phyloP scores from a whole-genome alignment of 306 rosid genomes.

The Begonia fuchsioides region DNA sequence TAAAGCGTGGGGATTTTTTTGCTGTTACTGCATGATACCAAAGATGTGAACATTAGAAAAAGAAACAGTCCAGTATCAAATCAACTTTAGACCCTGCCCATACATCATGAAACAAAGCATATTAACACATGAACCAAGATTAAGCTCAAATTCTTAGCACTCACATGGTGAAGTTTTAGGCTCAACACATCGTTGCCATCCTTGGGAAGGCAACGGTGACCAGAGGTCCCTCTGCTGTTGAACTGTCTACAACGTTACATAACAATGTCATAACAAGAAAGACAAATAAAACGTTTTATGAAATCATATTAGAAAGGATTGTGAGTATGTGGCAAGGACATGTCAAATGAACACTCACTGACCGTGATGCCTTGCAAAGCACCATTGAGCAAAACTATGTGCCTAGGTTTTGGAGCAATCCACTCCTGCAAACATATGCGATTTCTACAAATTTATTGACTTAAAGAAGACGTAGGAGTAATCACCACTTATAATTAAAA shows the following conservation, averaged over 20 bases:
- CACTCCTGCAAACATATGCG: constrained; percentile 35
- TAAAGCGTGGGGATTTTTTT: constrained; percentile 48
- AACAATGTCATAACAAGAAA: constrained; percentile 1
- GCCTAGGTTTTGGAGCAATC: constrained; percentile 62
- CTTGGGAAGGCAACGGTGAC: constrained; percentile 64
- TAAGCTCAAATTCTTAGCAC: constrained; percentile 8
- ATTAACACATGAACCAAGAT: neutral
- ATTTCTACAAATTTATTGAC: neutral
- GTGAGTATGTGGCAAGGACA: neutral
- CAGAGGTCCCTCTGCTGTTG: constrained; percentile 43
- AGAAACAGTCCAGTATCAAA: no score
- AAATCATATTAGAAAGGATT: neutral
- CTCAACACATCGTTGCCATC: constrained; percentile 51
- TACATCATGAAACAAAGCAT: neutral
- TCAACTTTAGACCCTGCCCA: no score
- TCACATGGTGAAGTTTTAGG: constrained; percentile 44
- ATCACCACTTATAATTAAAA: no score
- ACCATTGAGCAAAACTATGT: constrained; percentile 44
- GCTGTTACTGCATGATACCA: constrained; percentile 34
- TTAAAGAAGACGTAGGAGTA: no score
- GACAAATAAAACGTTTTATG: neutral
- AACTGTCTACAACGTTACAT: constrained; percentile 7
- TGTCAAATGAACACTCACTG: constrained; percentile 22
- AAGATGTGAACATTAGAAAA: constrained; percentile 8
- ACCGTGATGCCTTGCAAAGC: constrained; percentile 56